Evolutionary conservation across 2,329 filamentous ascomycete genomes (phyloP).

Genomic region (Thelonectria olida): DNA sequence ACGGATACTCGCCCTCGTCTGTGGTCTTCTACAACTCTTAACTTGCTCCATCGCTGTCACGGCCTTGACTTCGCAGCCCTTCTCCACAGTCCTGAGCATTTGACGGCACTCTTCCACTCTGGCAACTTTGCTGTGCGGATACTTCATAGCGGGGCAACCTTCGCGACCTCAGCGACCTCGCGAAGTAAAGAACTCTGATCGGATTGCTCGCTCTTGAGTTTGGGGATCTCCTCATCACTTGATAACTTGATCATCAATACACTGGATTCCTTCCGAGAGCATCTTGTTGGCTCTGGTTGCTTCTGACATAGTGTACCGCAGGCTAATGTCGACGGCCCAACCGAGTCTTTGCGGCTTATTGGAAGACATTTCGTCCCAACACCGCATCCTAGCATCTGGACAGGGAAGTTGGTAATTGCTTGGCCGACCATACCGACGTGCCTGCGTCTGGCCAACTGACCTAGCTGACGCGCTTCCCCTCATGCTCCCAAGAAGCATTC

Average conservation of each 20-base stretch:
- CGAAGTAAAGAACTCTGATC: conserved; percentile 9
- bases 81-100: conserved; percentile 16
- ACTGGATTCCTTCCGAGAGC: not conserved
- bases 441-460: conserved; percentile 31
- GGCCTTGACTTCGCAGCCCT: conserved; percentile 19
- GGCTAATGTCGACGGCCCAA: conserved; percentile 16
- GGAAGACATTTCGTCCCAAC: conserved; percentile 10
- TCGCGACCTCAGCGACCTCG: conserved; percentile 26
- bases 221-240: conserved; percentile 11
- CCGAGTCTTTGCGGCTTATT: conserved; percentile 10
- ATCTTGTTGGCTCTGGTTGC: conserved; percentile 1
- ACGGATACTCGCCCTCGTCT: conserved; percentile 51
- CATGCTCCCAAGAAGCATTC: conserved; percentile 62
- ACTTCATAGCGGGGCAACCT: conserved; percentile 32
- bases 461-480: conserved; percentile 46
- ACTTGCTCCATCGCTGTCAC: conserved; percentile 23
- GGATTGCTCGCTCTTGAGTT: conserved; percentile 20
- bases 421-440: conserved; percentile 24
- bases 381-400: conserved; percentile 1
- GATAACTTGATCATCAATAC: conserved; percentile 4
- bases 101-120: conserved; percentile 26
- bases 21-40: conserved; percentile 30
- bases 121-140: conserved; percentile 34
- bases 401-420: conserved; percentile 16
- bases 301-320: not conserved